These are phyloP conservation scores for Thermothelomyces thermophilus DNA, from an alignment of 2,329 filamentous ascomycete genomes.

Conservation along the genomic window DNA sequence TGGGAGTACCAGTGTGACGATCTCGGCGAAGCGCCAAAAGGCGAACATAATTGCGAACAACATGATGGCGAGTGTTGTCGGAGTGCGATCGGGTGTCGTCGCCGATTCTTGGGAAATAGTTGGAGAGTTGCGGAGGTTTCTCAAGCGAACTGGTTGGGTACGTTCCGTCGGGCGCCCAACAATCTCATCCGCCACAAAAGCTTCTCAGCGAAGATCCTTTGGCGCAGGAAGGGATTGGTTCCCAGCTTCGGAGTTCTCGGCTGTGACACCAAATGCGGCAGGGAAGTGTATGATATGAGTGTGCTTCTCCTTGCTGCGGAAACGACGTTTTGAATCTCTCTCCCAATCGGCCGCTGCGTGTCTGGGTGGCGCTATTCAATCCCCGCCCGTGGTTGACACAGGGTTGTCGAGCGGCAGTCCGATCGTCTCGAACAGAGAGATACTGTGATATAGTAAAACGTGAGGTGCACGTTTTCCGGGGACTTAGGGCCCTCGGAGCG, in stretches of 20 bases:
- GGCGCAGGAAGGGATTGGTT: not conserved
- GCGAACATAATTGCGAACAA: conserved; percentile 58
- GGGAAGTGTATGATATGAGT: too few relatives aligned
- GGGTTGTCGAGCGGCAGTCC: not conserved
- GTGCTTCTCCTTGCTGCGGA: too few relatives aligned
- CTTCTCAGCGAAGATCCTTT: not conserved
- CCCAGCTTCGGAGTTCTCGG: not conserved
- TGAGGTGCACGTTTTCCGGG: too few relatives aligned
- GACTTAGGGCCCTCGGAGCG: not conserved
- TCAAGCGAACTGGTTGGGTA: not conserved
- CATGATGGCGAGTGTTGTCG: conserved; percentile 39
- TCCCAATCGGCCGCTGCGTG: too few relatives aligned
- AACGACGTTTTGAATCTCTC: too few relatives aligned
- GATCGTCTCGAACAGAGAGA: not conserved
- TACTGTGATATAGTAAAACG: not conserved
- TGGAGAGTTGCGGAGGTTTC: too few relatives aligned
- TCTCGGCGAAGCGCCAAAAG: conserved; percentile 56
- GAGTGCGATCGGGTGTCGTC: not conserved
- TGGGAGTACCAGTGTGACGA: conserved; percentile 50
- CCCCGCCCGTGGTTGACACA: not conserved
- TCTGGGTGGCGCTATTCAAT: too few relatives aligned
- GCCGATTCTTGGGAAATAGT: too few relatives aligned
- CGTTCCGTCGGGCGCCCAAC: not conserved
- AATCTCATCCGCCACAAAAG: not conserved
- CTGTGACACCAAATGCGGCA: not conserved